Evolutionary conservation across 768 basidiomycete genomes (phyloP).

Genomic region (Termitomyces sp.): DNA sequence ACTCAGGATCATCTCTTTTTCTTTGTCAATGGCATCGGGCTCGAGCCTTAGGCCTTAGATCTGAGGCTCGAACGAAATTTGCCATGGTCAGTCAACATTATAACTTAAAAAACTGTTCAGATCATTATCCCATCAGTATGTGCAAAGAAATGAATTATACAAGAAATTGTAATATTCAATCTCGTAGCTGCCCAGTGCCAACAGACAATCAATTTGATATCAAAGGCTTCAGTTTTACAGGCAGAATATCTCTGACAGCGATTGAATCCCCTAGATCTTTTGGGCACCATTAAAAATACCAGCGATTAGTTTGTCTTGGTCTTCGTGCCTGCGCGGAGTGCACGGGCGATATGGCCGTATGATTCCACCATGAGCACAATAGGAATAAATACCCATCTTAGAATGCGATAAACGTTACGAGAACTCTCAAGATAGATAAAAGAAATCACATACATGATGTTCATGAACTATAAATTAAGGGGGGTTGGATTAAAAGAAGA

Average conservation of each 20-base stretch:
- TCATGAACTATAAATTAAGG: constrained; percentile 76
- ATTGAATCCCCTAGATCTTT: neutral
- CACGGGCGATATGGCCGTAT: constrained; percentile 62
- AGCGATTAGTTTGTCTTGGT: constrained; percentile 27
- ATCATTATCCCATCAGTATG: too few relatives aligned
- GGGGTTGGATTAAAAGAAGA: neutral
- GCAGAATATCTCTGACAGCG: too few relatives aligned
- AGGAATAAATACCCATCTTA: constrained; percentile 79
- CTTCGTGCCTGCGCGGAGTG: constrained; percentile 43
- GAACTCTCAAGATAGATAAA: neutral
- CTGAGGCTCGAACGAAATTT: too few relatives aligned
- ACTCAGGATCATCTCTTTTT: neutral
- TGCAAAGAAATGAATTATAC: neutral
- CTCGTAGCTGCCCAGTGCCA: neutral
- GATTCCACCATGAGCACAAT: constrained; percentile 77
- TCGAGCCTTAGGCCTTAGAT: too few relatives aligned
- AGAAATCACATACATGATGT: constrained; percentile 55
- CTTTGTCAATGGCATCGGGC: too few relatives aligned
- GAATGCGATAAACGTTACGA: neutral
- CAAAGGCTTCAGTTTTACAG: neutral
- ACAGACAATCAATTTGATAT: neutral
- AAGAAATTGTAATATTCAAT: too few relatives aligned
- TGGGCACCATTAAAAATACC: neutral
- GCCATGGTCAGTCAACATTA: too few relatives aligned
- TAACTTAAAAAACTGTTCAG: too few relatives aligned